A percentile compares a stretch with the other conserved stretches of the same genome.
phyloP scores from a whole-genome alignment of 768 basidiomycete species.

The Boletellus ananas region DNA sequence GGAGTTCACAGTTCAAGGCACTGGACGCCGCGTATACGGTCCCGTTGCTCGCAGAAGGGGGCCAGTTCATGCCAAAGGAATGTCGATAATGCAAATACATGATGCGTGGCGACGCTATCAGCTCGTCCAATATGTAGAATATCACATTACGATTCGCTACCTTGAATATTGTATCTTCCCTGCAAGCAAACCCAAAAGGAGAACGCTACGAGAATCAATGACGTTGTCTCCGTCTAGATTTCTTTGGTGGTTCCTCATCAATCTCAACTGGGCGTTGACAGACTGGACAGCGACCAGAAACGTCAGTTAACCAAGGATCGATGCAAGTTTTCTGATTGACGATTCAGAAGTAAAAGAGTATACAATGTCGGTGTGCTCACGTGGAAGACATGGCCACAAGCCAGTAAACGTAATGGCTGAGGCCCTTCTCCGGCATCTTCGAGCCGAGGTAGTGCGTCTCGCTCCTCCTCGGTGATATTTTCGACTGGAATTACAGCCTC shows the following conservation, averaged over 20 bases:
- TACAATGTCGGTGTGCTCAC: conserved; percentile 42
- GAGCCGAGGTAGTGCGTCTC: conserved; percentile 46
- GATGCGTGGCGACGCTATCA: conserved; percentile 18
- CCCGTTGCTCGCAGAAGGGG: not conserved
- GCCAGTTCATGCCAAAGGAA: conserved; percentile 16
- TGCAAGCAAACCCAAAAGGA: conserved; percentile 4
- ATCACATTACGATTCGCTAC: conserved; percentile 29
- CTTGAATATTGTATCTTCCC: conserved; percentile 27
- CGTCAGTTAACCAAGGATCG: conserved; percentile 84
- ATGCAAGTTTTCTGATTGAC: conserved; percentile 71
- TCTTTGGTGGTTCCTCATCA: conserved; percentile 34
- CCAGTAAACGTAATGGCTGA: conserved; percentile 70
- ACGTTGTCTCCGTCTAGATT: conserved; percentile 24
- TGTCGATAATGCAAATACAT: conserved; percentile 25
- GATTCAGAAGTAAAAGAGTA: conserved; percentile 1
- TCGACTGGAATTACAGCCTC: conserved; percentile 32
- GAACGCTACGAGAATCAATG: conserved; percentile 12
- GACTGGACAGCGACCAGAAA: conserved; percentile 84
- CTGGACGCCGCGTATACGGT: not conserved
- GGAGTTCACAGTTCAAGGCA: not conserved
- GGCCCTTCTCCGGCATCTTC: conserved; percentile 72
- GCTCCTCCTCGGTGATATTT: conserved; percentile 39
- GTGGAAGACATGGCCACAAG: conserved; percentile 88
- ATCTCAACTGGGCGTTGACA: conserved; percentile 75
- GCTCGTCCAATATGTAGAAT: conserved; percentile 29